Conservation (phyloP, 208 protist species). For the Trypanosoma congolense region DNA sequence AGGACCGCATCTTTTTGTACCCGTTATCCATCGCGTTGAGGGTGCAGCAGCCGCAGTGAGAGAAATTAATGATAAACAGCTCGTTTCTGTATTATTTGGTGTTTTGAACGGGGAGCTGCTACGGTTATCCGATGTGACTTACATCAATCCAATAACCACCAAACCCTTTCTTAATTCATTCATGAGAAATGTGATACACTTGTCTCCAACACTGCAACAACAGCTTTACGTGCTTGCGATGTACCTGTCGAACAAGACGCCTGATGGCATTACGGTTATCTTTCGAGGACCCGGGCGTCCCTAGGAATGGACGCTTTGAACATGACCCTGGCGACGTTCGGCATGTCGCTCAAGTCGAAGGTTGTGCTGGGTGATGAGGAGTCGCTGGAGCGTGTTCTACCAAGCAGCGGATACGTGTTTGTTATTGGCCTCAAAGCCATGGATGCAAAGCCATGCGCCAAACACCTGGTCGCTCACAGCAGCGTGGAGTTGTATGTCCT, state of each 20-base stretch:
- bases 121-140: not conserved
- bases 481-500: not conserved
- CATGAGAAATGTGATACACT: constrained; percentile 20
- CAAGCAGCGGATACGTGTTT: constrained; percentile 1
- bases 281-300: not conserved
- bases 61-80: not conserved
- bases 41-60: not conserved
- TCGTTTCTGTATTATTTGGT: not conserved
- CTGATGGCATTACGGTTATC: not conserved
- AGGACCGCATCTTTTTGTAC: not conserved
- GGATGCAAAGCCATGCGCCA: not conserved
- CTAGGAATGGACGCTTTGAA: not conserved
- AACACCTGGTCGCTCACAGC: not conserved
- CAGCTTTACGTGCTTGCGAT: constrained; percentile 22
- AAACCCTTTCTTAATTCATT: not conserved
- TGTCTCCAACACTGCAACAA: constrained; percentile 33
- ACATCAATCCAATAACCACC: not conserved
- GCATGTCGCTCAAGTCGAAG: not conserved
- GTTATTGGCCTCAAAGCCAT: not conserved
- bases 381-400: not conserved
- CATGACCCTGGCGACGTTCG: not conserved
- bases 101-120: not conserved
- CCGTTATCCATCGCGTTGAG: not conserved
- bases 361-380: not conserved
- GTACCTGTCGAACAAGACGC: not conserved